These are phyloP conservation scores for Thelephora terrestris DNA, from an alignment of 1,284 basidiomycete species.

Conservation along the genomic window DNA sequence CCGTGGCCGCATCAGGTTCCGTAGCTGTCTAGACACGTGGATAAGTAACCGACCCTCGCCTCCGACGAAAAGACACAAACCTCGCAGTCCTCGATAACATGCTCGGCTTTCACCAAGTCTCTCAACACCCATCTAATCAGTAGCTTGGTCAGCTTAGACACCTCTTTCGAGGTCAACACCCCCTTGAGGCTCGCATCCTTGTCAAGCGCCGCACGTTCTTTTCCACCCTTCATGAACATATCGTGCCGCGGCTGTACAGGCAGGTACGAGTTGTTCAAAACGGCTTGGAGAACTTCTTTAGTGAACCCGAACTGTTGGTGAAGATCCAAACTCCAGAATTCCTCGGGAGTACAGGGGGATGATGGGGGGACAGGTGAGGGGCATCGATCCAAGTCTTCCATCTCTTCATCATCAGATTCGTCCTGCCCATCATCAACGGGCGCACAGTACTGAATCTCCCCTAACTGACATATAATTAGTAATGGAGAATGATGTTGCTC, in stretches of 20 bases:
- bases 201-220: constrained; percentile 31
- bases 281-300: constrained; percentile 48
- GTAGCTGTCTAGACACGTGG: no score
- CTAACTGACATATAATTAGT: constrained; percentile 29
- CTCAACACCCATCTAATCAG: constrained; percentile 48
- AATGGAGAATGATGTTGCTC: no score
- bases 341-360: constrained; percentile 26
- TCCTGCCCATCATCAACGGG: constrained; percentile 22
- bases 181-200: constrained; percentile 42
- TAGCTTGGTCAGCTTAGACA: constrained; percentile 34
- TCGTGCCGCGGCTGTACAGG: constrained; percentile 41
- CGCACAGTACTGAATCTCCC: constrained; percentile 35
- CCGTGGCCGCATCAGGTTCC: no score
- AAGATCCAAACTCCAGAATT: constrained; percentile 40
- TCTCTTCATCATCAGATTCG: constrained; percentile 32
- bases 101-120: constrained; percentile 14
- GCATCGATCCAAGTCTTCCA: constrained; percentile 13
- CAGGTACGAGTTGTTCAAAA: constrained; percentile 42
- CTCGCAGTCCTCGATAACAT: constrained; percentile 6
- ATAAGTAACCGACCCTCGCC: no score
- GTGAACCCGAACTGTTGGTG: constrained; percentile 51
- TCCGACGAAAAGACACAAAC: no score
- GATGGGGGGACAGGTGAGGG: constrained; percentile 28
- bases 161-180: constrained; percentile 38
- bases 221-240: constrained; percentile 48